These are phyloP conservation scores for Limnanthes douglasii DNA, from an alignment of 345 rosid species.

Conservation along the genomic window DNA sequence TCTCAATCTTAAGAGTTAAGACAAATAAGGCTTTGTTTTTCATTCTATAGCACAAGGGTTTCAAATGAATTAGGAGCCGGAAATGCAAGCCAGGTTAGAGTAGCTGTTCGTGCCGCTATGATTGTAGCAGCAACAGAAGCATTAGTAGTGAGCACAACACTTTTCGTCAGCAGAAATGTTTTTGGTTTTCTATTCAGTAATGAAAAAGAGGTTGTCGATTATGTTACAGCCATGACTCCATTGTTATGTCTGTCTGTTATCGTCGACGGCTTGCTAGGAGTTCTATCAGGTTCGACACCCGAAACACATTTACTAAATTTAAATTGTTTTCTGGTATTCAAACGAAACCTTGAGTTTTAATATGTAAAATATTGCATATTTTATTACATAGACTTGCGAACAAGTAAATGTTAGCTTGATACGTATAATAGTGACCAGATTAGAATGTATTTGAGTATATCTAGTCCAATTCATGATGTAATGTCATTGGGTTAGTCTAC, in stretches of 20 bases:
- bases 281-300: conserved; percentile 11
- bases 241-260: conserved; percentile 12
- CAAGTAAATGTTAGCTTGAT: neutral
- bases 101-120: conserved; percentile 14
- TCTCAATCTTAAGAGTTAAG: neutral
- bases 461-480: neutral
- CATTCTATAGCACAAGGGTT: conserved; percentile 46
- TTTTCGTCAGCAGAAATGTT: conserved; percentile 14
- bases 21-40: neutral
- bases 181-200: conserved; percentile 19
- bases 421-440: neutral
- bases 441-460: too few relatives aligned
- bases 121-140: conserved; percentile 11
- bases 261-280: conserved; percentile 17
- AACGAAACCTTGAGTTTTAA: neutral
- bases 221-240: conserved; percentile 16
- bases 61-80: conserved; percentile 24
- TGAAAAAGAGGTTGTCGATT: conserved; percentile 15
- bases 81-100: conserved; percentile 12
- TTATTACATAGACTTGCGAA: neutral
- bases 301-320: too few relatives aligned
- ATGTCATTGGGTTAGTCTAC: too few relatives aligned
- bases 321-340: neutral
- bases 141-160: conserved; percentile 8
- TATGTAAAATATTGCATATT: too few relatives aligned